Percentiles rank a stretch among this genome's conserved stretches.
These are phyloP conservation scores for Eucalyptus regnans DNA, from an alignment of 345 rosid genomes.

Conservation along the genomic window DNA sequence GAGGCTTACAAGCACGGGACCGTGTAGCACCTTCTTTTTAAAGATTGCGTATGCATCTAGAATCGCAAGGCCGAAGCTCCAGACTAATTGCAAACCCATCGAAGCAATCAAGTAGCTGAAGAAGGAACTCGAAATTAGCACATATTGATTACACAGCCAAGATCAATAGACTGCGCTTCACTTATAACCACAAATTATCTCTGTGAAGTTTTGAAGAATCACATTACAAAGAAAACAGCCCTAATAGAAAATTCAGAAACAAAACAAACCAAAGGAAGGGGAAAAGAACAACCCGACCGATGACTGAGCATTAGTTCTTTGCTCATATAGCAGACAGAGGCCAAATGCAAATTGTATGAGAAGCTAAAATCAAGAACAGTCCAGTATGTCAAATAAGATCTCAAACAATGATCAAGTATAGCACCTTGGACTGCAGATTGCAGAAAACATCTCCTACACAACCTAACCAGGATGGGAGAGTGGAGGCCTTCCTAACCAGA, in stretches of 20 bases:
- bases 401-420: background rate
- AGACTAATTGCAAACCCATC: slow-evolving; percentile 76
- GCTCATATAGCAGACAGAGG: background rate
- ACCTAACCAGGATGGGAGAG: background rate
- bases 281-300: background rate
- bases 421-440: background rate
- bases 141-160: background rate
- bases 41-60: slow-evolving; percentile 49
- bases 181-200: background rate
- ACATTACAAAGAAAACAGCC: background rate
- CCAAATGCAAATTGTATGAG: background rate
- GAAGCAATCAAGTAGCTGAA: slow-evolving; percentile 74
- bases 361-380: background rate
- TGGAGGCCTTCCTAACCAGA: background rate
- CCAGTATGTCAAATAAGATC: background rate
- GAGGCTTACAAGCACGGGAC: slow-evolving; percentile 49
- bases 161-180: background rate
- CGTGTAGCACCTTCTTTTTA: slow-evolving; percentile 43
- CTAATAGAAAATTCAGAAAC: background rate
- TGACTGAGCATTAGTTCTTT: background rate
- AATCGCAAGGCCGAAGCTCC: slow-evolving; percentile 74
- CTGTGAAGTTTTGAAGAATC: background rate
- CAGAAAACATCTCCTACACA: background rate
- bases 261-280: background rate
- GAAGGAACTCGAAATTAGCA: background rate